Base-by-base conservation (phyloP, 352 stramenopile genomes). In the Pythium pectinolyticum region DNA sequence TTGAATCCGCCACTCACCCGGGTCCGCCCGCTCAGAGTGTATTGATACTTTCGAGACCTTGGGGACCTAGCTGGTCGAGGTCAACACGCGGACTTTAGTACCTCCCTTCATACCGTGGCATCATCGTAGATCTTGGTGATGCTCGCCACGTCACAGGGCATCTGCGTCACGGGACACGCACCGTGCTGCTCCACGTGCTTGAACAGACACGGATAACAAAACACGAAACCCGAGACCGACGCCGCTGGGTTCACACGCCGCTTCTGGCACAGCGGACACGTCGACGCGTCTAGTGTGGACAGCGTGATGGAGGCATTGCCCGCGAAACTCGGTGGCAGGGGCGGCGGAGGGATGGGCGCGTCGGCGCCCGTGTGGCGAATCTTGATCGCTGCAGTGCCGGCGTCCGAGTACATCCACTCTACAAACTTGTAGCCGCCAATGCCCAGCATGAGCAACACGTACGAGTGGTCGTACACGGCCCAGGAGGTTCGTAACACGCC, bases 341-440 rank as follows among this genome's bases (percentile, higher is more conserved):
- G 86, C n/a, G 86, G 86, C 14, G 84, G 84, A 39, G 86, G 86
- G 9, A 87, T 71, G 12, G 82, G 84, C 12, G 74, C 78, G 39
- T 90, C 74, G 9, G 70, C 73, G 8, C 73, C 74, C 0, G 72
- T 89, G 45, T 86, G 58, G 39, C 74, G 78, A 50, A 89, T 58
- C 52, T 88, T 89, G 54, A 65, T 60, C 24, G 73, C 77, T 1
- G 83, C 73, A 11, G 71, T 72, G 17, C 82, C 84, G 56, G 92
- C 84, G 49, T 95, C 86, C 45, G 83, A 93, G 72, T 95, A 92
- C 78, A 95, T 90, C 86, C 86, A 95, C 63, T 95, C 86, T 41
- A 92, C 63, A 46, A 93, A 88, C 59, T 95, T 95, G 74, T 93
- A 95, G 34, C 78, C 73, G 1, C 84, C 84, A 61, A 95, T 87